Base-by-base conservation (phyloP, 2,329 filamentous ascomycete genomes). In the Hawksworthiomyces lignivorus region DNA sequence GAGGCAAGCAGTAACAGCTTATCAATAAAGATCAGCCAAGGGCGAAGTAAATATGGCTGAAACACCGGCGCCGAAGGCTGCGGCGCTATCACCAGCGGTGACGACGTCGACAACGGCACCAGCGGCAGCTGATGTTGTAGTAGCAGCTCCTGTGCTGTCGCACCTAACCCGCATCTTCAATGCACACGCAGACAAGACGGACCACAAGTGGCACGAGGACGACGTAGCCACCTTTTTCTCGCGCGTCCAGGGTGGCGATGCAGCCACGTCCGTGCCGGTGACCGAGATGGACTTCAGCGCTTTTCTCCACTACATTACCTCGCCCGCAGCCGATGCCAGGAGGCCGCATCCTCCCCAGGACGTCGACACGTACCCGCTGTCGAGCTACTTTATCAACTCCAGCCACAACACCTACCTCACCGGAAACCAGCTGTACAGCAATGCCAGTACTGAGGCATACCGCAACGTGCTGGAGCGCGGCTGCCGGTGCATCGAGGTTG, bases 401-500 rank as follows among this genome's bases (percentile, higher is more conserved):
- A 95, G 88, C 43, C 89, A 96, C 70, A 96, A 96, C 63, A 96
- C 89, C 0, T 96, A 96, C 53, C 75, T 96, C 18, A 77, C 88
- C 2, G 89, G 89, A 19, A 85, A 90, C 57, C 89, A 96, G 66
- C 78, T 95, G 12, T 87, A 77, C 46, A 90, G 87, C 52, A 79
- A 84, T 47, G 92, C 87, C 39, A 94, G 88, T 57, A 87, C 87
- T 0, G 84, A 88, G 51, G 84, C 86, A 3, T 96, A 96, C 67
- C 87, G 87, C 51, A 82, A 82, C 38, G 87, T 89, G 9, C 68
- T 96, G 43, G 75, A 87, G 52, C 80, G 86, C 39, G 88, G 87
- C 3, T 94, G 89, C 54, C 82, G 89, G 15, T 96, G 89, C 62
- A 82, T 96, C 45, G 89, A 96, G 65, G 86, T 96, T 46, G 89